Percentiles rank a stretch among this genome's conserved stretches.
phyloP scores from a whole-genome alignment of 2,329 filamentous ascomycete genomes.

The Penicillium fuscoglaucum region DNA sequence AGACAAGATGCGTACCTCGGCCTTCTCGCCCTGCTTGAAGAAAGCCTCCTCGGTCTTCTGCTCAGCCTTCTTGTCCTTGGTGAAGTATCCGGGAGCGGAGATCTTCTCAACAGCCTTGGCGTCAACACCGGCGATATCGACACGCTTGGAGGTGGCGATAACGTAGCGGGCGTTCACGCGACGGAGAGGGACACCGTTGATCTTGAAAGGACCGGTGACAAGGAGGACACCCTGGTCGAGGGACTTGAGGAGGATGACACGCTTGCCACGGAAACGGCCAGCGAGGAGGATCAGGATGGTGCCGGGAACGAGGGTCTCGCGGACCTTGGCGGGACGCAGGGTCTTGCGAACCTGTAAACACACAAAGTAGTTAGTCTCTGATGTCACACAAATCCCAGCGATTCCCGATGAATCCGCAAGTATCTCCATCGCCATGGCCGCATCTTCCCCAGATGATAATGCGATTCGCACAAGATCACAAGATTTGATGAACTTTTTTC shows the following conservation, averaged over 20 bases:
- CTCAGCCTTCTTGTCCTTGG: slow-evolving; percentile 82
- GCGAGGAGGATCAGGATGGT: slow-evolving; percentile 98
- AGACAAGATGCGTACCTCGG: slow-evolving; percentile 67
- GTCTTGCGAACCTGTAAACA: slow-evolving; percentile 83
- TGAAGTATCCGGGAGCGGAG: slow-evolving; percentile 89
- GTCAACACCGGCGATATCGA: slow-evolving; percentile 76
- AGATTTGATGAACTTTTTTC: slow-evolving; percentile 3
- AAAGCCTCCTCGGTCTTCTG: slow-evolving; percentile 99
- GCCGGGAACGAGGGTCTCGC: slow-evolving; percentile 87
- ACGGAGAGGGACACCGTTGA: slow-evolving; percentile 98
- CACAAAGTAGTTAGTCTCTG: slow-evolving; percentile 29
- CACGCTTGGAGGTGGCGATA: slow-evolving; percentile 51
- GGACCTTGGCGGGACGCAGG: slow-evolving; percentile 81
- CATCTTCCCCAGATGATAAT: slow-evolving; percentile 14
- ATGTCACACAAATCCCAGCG: slow-evolving; percentile 14
- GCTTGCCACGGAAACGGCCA: slow-evolving; percentile 99
- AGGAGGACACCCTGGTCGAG: slow-evolving; percentile 97
- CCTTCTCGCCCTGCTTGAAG: slow-evolving; percentile 99
- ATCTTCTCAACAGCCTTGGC: slow-evolving; percentile 73
- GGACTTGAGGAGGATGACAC: slow-evolving; percentile 96
- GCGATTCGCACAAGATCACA: slow-evolving; percentile 7
- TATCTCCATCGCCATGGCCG: slow-evolving; percentile 5
- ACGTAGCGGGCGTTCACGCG: slow-evolving; percentile 59
- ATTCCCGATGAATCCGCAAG: slow-evolving; percentile 4
- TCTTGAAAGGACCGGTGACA: slow-evolving; percentile 99